Evolutionary conservation across 2,329 filamentous ascomycete genomes (phyloP).

Genomic region (Microdochium paspali): DNA sequence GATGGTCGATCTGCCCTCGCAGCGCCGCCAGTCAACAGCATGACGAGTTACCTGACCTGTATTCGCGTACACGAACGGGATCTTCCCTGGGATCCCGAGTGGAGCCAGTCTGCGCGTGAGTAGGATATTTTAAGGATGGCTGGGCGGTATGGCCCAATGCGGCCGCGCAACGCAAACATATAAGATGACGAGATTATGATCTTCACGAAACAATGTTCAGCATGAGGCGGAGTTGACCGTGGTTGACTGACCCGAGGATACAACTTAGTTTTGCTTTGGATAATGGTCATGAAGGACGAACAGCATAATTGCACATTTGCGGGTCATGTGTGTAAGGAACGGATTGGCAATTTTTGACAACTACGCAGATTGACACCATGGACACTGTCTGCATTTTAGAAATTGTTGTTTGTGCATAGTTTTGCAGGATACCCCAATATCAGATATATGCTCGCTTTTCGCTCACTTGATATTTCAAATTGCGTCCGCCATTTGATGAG

Average conservation of each 20-base stretch:
- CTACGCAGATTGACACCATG: neutral
- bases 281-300: neutral
- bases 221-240: neutral
- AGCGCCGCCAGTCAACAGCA: constrained; percentile 6
- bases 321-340: neutral
- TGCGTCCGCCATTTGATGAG: too few relatives aligned
- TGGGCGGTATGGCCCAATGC: too few relatives aligned
- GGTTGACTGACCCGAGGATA: neutral
- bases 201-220: neutral
- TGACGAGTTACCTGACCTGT: constrained; percentile 20
- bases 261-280: neutral
- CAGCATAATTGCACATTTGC: neutral
- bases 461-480: too few relatives aligned
- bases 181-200: neutral
- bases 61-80: constrained; percentile 20
- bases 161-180: too few relatives aligned
- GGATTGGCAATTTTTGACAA: neutral
- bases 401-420: neutral
- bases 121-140: too few relatives aligned
- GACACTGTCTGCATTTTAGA: neutral
- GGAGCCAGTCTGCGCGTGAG: too few relatives aligned
- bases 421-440: constrained; percentile 4
- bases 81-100: constrained; percentile 18
- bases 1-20: constrained; percentile 22
- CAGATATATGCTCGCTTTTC: neutral